Base-by-base conservation (phyloP, 2,329 filamentous ascomycete genomes). In the Xylaria sp. region DNA sequence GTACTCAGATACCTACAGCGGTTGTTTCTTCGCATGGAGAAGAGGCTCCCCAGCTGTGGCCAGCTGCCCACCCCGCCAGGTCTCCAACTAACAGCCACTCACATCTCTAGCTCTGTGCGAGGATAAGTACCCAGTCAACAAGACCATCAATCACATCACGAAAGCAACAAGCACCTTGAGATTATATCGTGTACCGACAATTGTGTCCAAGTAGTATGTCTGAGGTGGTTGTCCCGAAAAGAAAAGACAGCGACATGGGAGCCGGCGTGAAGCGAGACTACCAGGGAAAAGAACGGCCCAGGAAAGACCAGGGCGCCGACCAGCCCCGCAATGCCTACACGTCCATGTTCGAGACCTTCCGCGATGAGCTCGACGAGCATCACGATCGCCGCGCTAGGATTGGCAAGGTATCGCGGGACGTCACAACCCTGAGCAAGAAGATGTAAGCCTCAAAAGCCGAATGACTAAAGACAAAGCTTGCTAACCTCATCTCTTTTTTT, bases 381-480 rank as follows among this genome's bases (percentile, higher is more conserved):
- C 92, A 99, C 77, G 95, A 98, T 78, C 89, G 95, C 15, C 86
- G 93, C 60, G 94, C 97, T 79, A 87, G 90, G 56, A 88, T 97
- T 69, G 91, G 96, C 73, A 99, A 98, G 80, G 90, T 89, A 2
- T 96, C 92, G 8, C 84, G 94, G 65, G 95, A 99, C 76, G 91
- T 99, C 61, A 99, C 95, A 6, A 93, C 92, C 0, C 82, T 93
- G 57, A 97, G 92, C 78, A 99, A 99, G 83, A 99, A 98, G 80
- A 96, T 98, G 93, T 96, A 78, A 79, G 66, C 15, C 47, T 14
- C 35, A 12, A 3, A 6, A 49, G 11, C 9, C 38, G n/a, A 6
- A 28, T 14, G 1, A 9, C 25, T 19, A n/a, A 7, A 58, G 9
- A 31, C 61, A 25, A 23, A 35, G 1, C 28, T 15, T 45, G 37